Evolutionary conservation across 352 stramenopile genomes (phyloP).

Genomic region (Pythium rhizo-oryzae): DNA sequence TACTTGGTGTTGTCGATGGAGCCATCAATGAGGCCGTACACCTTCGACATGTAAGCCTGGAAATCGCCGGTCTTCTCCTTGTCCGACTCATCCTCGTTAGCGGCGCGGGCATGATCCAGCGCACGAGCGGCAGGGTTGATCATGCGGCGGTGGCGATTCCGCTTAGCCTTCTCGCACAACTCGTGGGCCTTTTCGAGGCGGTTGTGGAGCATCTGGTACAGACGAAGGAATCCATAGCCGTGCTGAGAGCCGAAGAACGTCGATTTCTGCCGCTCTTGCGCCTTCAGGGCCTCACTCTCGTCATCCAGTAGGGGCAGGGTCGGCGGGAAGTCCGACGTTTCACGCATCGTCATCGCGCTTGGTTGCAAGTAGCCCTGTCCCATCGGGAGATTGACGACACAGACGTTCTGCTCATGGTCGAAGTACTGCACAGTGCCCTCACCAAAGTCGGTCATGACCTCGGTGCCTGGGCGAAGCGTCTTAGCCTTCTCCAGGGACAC

Average conservation of each 20-base stretch:
- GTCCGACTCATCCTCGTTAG: conserved; percentile 40
- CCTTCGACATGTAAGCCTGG: conserved; percentile 83
- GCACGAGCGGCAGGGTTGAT: conserved; percentile 85
- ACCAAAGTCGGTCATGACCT: conserved; percentile 82
- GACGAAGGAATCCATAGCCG: conserved; percentile 86
- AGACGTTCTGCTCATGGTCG: conserved; percentile 58
- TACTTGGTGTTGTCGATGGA: conserved; percentile 89
- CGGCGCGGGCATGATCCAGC: conserved; percentile 70
- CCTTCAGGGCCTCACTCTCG: conserved; percentile 47
- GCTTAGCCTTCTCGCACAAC: conserved; percentile 87
- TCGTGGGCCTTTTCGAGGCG: conserved; percentile 81
- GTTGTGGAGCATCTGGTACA: conserved; percentile 90
- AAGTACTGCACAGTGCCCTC: conserved; percentile 84
- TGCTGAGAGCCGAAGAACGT: conserved; percentile 85
- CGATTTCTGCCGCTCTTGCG: conserved; percentile 44
- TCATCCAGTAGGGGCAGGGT: conserved; percentile 69
- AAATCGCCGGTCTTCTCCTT: conserved; percentile 88
- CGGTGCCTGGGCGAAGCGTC: conserved; percentile 59
- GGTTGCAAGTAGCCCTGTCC: conserved; percentile 77
- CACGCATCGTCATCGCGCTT: conserved; percentile 73
- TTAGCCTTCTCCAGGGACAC: conserved; percentile 71
- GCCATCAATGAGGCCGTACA: conserved; percentile 87
- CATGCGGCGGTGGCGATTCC: conserved; percentile 82
- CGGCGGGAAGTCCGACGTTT: conserved; percentile 73
- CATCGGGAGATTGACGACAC: conserved; percentile 69